Conservation (phyloP, 2,329 filamentous ascomycete species). For the Xylaria sp. region DNA sequence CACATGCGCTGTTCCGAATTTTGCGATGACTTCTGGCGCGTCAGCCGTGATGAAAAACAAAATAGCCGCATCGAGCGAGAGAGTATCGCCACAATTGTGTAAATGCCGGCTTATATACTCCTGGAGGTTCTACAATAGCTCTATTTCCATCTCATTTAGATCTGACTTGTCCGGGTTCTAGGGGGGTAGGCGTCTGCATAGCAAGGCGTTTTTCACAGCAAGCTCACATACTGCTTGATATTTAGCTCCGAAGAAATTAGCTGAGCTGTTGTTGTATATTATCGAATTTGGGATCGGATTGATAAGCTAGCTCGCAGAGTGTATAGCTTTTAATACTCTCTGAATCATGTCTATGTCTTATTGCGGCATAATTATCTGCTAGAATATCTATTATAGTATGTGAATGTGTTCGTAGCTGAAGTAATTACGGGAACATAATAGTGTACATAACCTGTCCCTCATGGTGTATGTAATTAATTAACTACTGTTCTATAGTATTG, state of each 20-base stretch:
- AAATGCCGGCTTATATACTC: slow-evolving; percentile 36
- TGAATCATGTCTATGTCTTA: no score
- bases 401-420: no score
- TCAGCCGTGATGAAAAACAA: slow-evolving; percentile 83
- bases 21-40: slow-evolving; percentile 89
- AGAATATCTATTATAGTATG: no score
- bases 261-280: not conserved
- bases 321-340: not conserved
- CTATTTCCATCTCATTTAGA: slow-evolving; percentile 9
- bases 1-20: slow-evolving; percentile 96
- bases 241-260: not conserved
- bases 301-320: not conserved
- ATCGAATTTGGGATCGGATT: not conserved
- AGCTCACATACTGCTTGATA: not conserved
- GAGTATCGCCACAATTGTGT: slow-evolving; percentile 64
- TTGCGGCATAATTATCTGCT: no score
- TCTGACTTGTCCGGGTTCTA: slow-evolving; percentile 4
- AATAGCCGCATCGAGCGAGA: slow-evolving; percentile 86
- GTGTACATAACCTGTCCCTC: no score
- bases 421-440: no score
- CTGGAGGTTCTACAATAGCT: not conserved
- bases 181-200: slow-evolving; percentile 19
- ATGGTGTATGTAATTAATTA: no score
- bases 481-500: no score
- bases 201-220: slow-evolving; percentile 32